Evolutionary conservation across 2,329 filamentous ascomycete genomes (phyloP).

Genomic region (Cordyceps farinosa): DNA sequence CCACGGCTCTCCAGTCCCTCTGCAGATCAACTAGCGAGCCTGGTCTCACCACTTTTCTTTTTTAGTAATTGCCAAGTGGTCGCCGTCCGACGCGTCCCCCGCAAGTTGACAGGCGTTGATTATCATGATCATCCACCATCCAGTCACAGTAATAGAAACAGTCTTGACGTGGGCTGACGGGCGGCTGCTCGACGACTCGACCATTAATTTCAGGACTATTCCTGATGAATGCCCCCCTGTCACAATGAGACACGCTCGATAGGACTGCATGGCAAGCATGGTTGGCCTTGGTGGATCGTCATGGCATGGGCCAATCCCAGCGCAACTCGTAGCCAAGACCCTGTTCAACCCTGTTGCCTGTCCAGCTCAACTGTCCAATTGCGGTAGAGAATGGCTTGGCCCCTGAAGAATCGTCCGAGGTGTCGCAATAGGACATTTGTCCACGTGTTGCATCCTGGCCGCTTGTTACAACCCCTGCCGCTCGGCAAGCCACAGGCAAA

Average conservation of each 20-base stretch:
- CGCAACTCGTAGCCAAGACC: neutral
- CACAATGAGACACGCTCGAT: neutral
- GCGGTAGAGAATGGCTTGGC: neutral
- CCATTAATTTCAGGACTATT: neutral
- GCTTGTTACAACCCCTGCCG: neutral
- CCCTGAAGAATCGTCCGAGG: conserved; percentile 8
- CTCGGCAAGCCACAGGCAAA: conserved; percentile 5
- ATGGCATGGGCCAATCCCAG: neutral
- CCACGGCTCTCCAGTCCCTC: neutral
- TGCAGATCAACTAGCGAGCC: neutral
- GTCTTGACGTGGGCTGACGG: neutral
- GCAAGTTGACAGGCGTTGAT: neutral
- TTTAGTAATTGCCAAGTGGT: neutral
- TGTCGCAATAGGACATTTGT: neutral
- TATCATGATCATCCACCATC: neutral
- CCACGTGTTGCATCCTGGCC: conserved; percentile 9
- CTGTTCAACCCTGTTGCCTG: neutral
- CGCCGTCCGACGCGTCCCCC: neutral
- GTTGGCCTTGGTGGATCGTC: neutral
- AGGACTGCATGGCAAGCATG: neutral
- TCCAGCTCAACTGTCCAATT: neutral
- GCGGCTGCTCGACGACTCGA: neutral
- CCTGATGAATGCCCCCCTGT: neutral
- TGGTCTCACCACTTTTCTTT: neutral
- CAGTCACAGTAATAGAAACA: neutral